phyloP scores from a whole-genome alignment of 2,329 filamentous ascomycete genomes.

The Arthrocladium fulminans region DNA sequence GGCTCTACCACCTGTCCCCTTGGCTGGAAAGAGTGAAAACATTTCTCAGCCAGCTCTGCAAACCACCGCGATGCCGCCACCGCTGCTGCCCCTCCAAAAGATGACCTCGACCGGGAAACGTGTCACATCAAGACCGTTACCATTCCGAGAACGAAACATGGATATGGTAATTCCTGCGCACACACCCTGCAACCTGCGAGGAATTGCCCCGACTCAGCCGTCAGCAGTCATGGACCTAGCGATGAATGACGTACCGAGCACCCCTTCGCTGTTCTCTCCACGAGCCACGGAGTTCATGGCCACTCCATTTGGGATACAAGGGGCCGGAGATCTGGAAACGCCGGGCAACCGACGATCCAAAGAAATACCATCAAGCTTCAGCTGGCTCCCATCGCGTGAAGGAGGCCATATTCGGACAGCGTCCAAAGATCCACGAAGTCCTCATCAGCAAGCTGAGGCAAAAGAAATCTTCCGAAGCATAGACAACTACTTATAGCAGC shows the following conservation, averaged over 20 bases:
- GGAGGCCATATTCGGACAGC: conserved; percentile 2
- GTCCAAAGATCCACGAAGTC: conserved; percentile 22
- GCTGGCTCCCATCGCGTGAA: conserved; percentile 4
- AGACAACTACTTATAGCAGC: conserved; percentile 21
- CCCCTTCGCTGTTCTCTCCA: conserved; percentile 36
- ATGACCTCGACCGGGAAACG: conserved; percentile 7
- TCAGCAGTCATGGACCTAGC: conserved; percentile 31
- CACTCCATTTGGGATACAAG: conserved; percentile 29
- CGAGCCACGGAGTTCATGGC: conserved; percentile 36
- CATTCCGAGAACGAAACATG: conserved; percentile 18
- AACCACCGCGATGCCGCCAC: not conserved
- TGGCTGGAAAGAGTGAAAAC: conserved; percentile 16
- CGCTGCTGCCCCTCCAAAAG: not conserved
- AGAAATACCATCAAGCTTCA: conserved; percentile 1
- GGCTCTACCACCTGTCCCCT: conserved; percentile 21
- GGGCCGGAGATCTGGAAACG: conserved; percentile 28
- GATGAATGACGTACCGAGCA: conserved; percentile 31
- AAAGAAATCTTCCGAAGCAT: conserved; percentile 22
- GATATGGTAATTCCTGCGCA: conserved; percentile 12
- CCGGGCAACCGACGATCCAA: conserved; percentile 2
- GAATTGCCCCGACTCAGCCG: conserved; percentile 14
- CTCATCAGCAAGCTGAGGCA: conserved; percentile 20
- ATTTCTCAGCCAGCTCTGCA: not conserved
- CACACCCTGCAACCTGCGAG: conserved; percentile 20
- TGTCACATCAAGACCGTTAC: conserved; percentile 20